phyloP scores from a whole-genome alignment of 768 basidiomycete genomes.

The Pleurotus eryngii region DNA sequence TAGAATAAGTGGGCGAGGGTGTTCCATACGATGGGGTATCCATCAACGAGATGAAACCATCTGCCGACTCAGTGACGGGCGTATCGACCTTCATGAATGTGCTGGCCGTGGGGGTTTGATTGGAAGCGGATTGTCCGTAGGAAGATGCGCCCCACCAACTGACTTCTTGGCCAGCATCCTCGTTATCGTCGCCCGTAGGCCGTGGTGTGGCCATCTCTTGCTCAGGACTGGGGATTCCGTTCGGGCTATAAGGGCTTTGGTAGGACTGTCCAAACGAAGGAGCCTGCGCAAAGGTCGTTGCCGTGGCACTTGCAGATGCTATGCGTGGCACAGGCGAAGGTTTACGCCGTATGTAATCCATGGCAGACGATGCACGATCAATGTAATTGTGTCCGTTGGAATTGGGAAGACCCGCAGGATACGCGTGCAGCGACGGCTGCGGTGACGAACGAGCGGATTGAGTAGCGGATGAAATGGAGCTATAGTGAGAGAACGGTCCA shows the following conservation, averaged over 20 bases:
- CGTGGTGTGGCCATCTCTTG: conserved; percentile 30
- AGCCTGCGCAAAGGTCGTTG: conserved; percentile 47
- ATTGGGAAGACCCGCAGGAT: conserved; percentile 31
- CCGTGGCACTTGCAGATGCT: conserved; percentile 48
- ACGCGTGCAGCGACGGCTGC: conserved; percentile 68
- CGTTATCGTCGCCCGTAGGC: conserved; percentile 23
- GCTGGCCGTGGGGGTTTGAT: conserved; percentile 65
- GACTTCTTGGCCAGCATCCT: conserved; percentile 37
- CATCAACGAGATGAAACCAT: conserved; percentile 84
- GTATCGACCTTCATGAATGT: conserved; percentile 55
- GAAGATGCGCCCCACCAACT: conserved; percentile 65
- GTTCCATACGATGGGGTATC: conserved; percentile 50
- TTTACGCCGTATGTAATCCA: conserved; percentile 64
- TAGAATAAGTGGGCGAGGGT: conserved; percentile 20
- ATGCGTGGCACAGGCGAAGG: conserved; percentile 53
- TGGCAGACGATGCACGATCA: conserved; percentile 74
- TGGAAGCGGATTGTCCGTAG: conserved; percentile 29
- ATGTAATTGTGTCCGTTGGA: conserved; percentile 47
- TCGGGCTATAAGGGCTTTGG: conserved; percentile 18
- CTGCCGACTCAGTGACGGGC: conserved; percentile 36
- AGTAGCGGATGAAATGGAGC: conserved; percentile 81
- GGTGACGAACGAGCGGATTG: conserved; percentile 78
- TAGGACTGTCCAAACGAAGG: conserved; percentile 30
- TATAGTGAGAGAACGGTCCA: conserved; percentile 93
- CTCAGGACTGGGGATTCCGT: conserved; percentile 34